Percentiles rank a stretch among this genome's conserved stretches.
Evolutionary conservation across 192 early-diverging fungal species (phyloP).

Genomic region (Linnemannia zychae): DNA sequence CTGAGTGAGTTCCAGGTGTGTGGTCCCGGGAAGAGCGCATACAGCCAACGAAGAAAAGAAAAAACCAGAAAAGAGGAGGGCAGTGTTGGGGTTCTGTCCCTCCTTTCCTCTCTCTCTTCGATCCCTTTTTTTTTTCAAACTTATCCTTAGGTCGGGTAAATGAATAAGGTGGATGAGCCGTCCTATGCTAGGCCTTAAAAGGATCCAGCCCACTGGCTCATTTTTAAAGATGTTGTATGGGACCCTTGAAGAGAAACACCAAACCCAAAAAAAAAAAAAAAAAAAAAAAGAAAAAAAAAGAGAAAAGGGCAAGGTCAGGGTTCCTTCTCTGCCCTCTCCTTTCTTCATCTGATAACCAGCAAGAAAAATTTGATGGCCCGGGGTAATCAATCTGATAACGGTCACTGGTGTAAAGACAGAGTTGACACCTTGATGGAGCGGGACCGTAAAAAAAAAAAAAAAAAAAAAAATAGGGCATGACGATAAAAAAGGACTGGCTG

Average conservation of each 20-base stretch:
- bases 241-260: neutral
- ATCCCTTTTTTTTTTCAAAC: neutral
- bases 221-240: neutral
- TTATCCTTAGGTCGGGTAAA: neutral
- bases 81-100: neutral
- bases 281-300: neutral
- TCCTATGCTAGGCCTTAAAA: neutral
- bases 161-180: neutral
- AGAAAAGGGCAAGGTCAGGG: no score
- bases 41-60: neutral
- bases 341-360: neutral
- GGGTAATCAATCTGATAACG: conserved; percentile 1
- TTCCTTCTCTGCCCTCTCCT: neutral
- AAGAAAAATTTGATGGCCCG: conserved; percentile 23
- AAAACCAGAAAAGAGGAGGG: neutral
- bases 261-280: neutral
- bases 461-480: no score
- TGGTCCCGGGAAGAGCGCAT: neutral
- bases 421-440: neutral
- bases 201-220: neutral
- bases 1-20: neutral
- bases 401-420: neutral
- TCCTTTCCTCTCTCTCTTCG: neutral
- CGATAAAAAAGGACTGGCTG: neutral
- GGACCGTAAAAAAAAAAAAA: no score